A percentile compares a stretch with the other conserved stretches of the same genome.
phyloP scores from a whole-genome alignment of 2,329 filamentous ascomycete genomes.

The Pseudocercospora fijiensis region DNA sequence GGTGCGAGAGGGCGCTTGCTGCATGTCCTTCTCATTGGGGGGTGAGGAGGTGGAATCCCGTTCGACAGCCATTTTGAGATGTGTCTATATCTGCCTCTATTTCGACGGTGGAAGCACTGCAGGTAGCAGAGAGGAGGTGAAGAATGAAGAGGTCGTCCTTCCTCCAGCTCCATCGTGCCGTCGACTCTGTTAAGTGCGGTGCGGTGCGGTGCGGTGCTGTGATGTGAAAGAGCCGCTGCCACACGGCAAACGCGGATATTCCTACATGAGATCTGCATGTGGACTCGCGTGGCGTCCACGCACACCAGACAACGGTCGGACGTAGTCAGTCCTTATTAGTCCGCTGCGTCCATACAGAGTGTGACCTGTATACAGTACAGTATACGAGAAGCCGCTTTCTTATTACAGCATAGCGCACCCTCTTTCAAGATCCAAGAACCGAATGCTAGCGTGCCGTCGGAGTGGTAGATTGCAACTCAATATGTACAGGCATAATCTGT shows the following conservation, averaged over 20 bases:
- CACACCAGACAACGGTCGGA: no score
- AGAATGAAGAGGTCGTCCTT: slow-evolving; percentile 8
- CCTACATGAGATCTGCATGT: background rate
- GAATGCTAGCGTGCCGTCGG: no score
- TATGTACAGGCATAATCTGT: no score
- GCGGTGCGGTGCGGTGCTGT: no score
- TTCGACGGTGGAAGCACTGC: background rate
- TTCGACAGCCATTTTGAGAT: slow-evolving; percentile 12
- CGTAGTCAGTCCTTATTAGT: no score
- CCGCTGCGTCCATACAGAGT: background rate
- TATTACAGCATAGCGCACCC: no score
- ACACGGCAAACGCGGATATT: slow-evolving; percentile 16
- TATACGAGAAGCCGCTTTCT: no score
- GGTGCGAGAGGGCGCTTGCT: slow-evolving; percentile 10
- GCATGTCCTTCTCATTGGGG: slow-evolving; percentile 11
- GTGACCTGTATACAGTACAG: no score
- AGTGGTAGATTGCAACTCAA: no score
- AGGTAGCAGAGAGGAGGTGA: background rate
- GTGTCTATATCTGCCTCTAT: no score
- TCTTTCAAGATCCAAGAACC: no score
- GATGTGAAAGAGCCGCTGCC: slow-evolving; percentile 17
- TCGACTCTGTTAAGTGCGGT: slow-evolving; percentile 12
- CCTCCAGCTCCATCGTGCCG: slow-evolving; percentile 7
- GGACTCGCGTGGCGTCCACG: slow-evolving; percentile 13
- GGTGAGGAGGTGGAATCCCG: background rate